Evolutionary conservation across 345 rosid genomes (phyloP).

Genomic region (Salix viminalis): DNA sequence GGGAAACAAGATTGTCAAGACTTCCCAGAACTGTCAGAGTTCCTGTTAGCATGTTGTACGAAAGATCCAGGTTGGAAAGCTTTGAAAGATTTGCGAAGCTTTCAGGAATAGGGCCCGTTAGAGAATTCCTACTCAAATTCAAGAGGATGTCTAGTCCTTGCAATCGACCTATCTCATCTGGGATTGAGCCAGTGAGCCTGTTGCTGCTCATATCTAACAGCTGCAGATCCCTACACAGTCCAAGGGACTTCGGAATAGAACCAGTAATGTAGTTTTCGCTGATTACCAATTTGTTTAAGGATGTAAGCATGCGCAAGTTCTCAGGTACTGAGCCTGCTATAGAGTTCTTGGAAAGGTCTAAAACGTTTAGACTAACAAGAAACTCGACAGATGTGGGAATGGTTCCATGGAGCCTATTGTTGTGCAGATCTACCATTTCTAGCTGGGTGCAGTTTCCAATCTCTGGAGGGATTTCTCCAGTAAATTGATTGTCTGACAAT

Average conservation of each 20-base stretch:
- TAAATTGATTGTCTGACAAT: slow-evolving; percentile 47
- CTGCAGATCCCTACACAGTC: slow-evolving; percentile 53
- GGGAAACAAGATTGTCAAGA: slow-evolving; percentile 60
- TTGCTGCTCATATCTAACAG: slow-evolving; percentile 60
- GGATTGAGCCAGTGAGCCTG: slow-evolving; percentile 45
- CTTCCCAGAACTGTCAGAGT: slow-evolving; percentile 32
- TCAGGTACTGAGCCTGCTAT: slow-evolving; percentile 45
- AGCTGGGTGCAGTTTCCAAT: slow-evolving; percentile 54
- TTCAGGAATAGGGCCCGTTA: slow-evolving; percentile 53
- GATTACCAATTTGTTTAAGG: slow-evolving; percentile 49
- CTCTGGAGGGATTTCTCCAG: slow-evolving; percentile 48
- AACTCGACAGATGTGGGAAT: slow-evolving; percentile 49
- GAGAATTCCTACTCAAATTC: slow-evolving; percentile 60
- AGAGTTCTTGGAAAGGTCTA: slow-evolving; percentile 52
- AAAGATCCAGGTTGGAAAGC: slow-evolving; percentile 59
- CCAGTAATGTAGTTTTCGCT: slow-evolving; percentile 52
- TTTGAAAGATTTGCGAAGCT: slow-evolving; percentile 52
- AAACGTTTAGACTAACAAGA: slow-evolving; percentile 44
- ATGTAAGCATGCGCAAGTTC: slow-evolving; percentile 50
- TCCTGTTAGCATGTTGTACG: slow-evolving; percentile 53
- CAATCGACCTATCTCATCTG: slow-evolving; percentile 49
- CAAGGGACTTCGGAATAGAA: slow-evolving; percentile 50
- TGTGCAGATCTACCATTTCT: slow-evolving; percentile 57
- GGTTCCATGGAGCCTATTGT: slow-evolving; percentile 41
- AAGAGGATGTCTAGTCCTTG: slow-evolving; percentile 57